Percentiles rank a stretch among this genome's conserved stretches.
These are phyloP conservation scores for Phytopythium oedochilum DNA, from an alignment of 352 stramenopile genomes.

Conservation along the genomic window DNA sequence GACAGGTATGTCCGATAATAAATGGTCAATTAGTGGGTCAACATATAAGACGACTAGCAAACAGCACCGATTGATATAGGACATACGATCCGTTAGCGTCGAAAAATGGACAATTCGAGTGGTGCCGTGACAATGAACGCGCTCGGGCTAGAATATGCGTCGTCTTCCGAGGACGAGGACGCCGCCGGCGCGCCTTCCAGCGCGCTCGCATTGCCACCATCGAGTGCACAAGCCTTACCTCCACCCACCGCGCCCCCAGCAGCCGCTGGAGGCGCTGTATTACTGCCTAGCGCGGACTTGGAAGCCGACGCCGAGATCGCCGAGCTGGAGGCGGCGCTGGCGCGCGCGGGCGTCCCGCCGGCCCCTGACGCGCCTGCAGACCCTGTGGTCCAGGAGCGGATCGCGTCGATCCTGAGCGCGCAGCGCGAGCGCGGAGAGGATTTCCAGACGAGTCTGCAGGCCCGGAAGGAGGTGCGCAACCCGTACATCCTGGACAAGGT, in stretches of 20 bases:
- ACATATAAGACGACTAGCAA: too few species aligned
- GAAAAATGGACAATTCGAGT: neutral
- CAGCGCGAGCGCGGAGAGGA: constrained; percentile 27
- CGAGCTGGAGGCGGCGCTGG: constrained; percentile 30
- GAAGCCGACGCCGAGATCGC: constrained; percentile 21
- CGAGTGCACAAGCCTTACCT: neutral
- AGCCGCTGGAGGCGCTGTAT: neutral
- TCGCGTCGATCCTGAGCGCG: constrained; percentile 49
- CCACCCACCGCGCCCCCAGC: neutral
- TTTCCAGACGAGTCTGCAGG: constrained; percentile 69
- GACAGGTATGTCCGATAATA: neutral
- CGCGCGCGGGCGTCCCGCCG: constrained; percentile 35
- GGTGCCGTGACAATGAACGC: constrained; percentile 20
- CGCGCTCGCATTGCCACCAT: neutral
- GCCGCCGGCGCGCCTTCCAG: neutral
- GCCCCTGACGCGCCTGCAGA: constrained; percentile 18
- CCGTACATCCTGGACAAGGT: constrained; percentile 86
- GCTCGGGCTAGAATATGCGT: constrained; percentile 32
- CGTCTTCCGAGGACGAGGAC: constrained; percentile 25
- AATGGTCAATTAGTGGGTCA: too few species aligned
- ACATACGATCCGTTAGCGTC: neutral
- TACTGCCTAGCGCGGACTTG: neutral
- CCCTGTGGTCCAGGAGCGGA: constrained; percentile 49
- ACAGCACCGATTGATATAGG: neutral
- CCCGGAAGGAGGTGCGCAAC: constrained; percentile 84